phyloP scores from a whole-genome alignment of 78 protist species.

The Mastigamoeba balamuthi region DNA sequence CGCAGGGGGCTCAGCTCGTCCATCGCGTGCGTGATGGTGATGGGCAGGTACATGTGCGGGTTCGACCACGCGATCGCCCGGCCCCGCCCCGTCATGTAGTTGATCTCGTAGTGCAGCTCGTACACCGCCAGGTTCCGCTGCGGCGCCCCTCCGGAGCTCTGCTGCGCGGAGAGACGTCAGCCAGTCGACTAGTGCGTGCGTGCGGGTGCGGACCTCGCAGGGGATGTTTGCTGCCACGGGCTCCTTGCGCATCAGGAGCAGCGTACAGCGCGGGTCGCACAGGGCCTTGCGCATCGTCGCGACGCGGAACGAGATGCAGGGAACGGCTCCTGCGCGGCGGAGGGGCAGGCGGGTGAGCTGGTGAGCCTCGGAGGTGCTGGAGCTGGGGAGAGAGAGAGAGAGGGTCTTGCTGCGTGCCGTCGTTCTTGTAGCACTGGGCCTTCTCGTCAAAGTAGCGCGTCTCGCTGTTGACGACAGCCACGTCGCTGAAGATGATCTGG shows the following conservation, averaged over 20 bases:
- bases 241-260: background rate
- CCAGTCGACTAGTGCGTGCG: background rate
- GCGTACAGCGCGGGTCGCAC: background rate
- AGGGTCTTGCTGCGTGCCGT: too few relatives aligned
- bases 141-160: background rate
- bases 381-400: too few relatives aligned
- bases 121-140: background rate
- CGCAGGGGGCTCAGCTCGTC: background rate
- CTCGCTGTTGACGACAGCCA: background rate
- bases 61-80: background rate
- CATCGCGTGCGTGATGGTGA: background rate
- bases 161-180: background rate
- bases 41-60: background rate
- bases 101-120: background rate
- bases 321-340: background rate
- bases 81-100: background rate
- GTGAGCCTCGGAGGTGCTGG: background rate
- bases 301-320: background rate
- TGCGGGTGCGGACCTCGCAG: background rate
- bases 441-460: too few relatives aligned
- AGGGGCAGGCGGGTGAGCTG: too few relatives aligned
- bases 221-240: background rate
- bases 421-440: too few relatives aligned
- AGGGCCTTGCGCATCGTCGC: too few relatives aligned
- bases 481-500: background rate